These are phyloP conservation scores for Blastobotrys niveus DNA, from an alignment of 1,139 yeast genomes.

Conservation along the genomic window DNA sequence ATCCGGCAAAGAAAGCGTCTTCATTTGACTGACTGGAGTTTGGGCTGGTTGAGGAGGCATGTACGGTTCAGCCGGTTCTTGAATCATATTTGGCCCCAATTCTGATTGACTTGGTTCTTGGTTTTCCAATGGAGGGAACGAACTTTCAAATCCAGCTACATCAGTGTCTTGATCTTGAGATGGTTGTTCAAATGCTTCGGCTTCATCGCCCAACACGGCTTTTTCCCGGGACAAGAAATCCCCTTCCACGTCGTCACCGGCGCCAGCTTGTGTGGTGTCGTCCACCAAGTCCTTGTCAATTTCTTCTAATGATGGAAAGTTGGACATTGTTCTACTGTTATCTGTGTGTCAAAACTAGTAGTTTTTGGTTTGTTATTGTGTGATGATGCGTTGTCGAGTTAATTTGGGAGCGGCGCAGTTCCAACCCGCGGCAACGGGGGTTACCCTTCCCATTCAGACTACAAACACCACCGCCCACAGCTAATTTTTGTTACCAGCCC, in stretches of 20 bases:
- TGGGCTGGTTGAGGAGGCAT: conserved; percentile 27
- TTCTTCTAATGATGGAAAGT: conserved; percentile 76
- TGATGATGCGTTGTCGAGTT: no score
- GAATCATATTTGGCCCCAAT: conserved; percentile 26
- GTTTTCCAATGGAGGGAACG: conserved; percentile 30
- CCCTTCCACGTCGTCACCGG: conserved; percentile 30
- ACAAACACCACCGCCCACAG: no score
- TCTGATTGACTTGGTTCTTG: conserved; percentile 8
- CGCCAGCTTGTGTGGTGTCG: not conserved
- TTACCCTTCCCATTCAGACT: no score
- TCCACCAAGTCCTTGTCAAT: conserved; percentile 32
- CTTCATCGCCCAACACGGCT: conserved; percentile 71
- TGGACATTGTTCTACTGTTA: conserved; percentile 39
- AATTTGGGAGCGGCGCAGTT: no score
- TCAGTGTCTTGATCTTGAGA: conserved; percentile 47
- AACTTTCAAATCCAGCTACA: conserved; percentile 36
- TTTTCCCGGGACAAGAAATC: conserved; percentile 83
- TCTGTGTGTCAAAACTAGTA: not conserved
- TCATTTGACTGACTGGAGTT: conserved; percentile 11
- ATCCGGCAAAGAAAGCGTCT: conserved; percentile 31
- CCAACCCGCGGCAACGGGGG: no score
- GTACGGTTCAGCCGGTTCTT: conserved; percentile 30
- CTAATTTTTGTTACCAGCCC: no score
- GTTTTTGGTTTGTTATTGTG: conserved; percentile 1
- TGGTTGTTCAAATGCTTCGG: conserved; percentile 56